A percentile compares a stretch with the other conserved stretches of the same genome.
Conservation (phyloP, 305 asterid genomes). For the Fraxinus velutina region DNA sequence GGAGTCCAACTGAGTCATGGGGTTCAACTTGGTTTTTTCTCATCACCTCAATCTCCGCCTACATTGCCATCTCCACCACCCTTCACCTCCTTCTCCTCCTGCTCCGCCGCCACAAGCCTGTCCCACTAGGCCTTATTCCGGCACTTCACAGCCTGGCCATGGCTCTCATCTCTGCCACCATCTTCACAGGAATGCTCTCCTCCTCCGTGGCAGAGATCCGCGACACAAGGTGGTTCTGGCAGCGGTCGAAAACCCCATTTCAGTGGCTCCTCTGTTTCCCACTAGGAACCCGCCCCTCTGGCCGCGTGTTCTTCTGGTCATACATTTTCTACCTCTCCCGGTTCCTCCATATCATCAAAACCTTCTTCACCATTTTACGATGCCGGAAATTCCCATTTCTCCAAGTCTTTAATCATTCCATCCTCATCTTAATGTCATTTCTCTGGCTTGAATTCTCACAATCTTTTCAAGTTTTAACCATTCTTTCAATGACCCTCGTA, state of each 20-base stretch:
- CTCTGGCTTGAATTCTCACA: slow-evolving; percentile 81
- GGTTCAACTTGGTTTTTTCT: slow-evolving; percentile 73
- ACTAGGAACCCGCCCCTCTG: slow-evolving; percentile 74
- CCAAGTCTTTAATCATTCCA: slow-evolving; percentile 48
- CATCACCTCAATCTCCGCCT: slow-evolving; percentile 49
- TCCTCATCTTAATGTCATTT: slow-evolving; percentile 50
- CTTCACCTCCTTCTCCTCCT: slow-evolving; percentile 51
- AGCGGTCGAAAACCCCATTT: slow-evolving; percentile 55
- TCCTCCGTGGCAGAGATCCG: slow-evolving; percentile 69
- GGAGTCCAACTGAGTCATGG: slow-evolving; percentile 58
- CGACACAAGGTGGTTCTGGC: slow-evolving; percentile 76
- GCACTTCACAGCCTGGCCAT: slow-evolving; percentile 59
- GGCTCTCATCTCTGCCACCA: slow-evolving; percentile 43
- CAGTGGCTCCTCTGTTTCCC: slow-evolving; percentile 87
- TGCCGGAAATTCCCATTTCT: slow-evolving; percentile 34
- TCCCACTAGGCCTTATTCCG: slow-evolving; percentile 56
- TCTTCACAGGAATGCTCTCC: slow-evolving; percentile 54
- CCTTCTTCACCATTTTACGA: slow-evolving; percentile 38
- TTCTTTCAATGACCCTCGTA: slow-evolving; percentile 46
- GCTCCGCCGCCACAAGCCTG: slow-evolving; percentile 40
- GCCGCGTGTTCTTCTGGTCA: slow-evolving; percentile 83
- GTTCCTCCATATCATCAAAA: slow-evolving; percentile 47
- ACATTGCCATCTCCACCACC: slow-evolving; percentile 40
- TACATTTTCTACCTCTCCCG: slow-evolving; percentile 68
- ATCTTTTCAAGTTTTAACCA: slow-evolving; percentile 63